Conservation (phyloP, 2,329 filamentous ascomycete genomes). For the Aureobasidium leucospermi region DNA sequence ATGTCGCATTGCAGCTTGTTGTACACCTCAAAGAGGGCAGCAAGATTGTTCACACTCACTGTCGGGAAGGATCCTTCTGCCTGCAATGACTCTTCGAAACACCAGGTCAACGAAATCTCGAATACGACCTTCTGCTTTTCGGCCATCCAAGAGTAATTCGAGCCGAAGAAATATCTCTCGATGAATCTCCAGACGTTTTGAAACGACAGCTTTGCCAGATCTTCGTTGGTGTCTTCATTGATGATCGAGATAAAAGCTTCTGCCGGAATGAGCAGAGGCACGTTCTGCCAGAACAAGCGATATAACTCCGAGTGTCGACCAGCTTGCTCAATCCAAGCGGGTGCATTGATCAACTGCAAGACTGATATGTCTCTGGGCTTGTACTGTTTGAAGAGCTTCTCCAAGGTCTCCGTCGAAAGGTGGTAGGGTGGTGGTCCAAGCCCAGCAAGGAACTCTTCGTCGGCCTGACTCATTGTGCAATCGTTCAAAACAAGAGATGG, state of each 20-base stretch:
- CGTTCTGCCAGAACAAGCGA: not conserved
- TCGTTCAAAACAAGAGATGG: not conserved
- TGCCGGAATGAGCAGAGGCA: not conserved
- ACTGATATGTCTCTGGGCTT: not conserved
- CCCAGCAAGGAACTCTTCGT: not conserved
- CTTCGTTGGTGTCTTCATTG: too few species aligned
- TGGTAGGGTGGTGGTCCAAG: not conserved
- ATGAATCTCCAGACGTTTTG: not conserved
- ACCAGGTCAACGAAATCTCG: not conserved
- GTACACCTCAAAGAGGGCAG: not conserved
- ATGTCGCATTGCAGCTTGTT: not conserved
- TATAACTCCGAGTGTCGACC: not conserved
- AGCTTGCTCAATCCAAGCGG: not conserved
- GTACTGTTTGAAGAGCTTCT: not conserved
- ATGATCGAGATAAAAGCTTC: too few species aligned
- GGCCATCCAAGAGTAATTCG: not conserved
- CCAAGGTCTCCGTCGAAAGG: not conserved
- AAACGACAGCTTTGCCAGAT: too few species aligned
- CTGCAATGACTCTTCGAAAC: not conserved
- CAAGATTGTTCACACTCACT: not conserved
- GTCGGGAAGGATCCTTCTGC: not conserved
- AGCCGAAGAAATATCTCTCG: not conserved
- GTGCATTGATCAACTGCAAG: not conserved
- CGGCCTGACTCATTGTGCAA: not conserved
- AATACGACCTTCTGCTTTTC: not conserved